Base-by-base conservation (phyloP, 2,329 filamentous ascomycete genomes). In the Clonostachys solani region DNA sequence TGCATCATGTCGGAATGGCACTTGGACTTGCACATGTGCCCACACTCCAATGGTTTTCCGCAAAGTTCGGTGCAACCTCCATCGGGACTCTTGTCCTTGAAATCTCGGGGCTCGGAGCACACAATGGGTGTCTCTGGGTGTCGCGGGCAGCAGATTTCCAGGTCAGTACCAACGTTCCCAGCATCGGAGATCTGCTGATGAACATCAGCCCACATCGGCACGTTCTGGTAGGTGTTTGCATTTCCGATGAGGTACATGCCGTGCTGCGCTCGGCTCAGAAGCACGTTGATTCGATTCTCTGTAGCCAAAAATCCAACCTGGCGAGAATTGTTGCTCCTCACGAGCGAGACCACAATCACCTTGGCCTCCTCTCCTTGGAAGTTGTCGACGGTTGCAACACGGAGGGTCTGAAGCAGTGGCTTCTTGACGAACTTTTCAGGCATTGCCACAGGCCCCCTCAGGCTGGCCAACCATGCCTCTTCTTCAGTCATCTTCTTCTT, bases 281-380 rank as follows among this genome's bases (percentile, higher is more conserved):
- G 67, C 1, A 89, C 84, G 49, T 89, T 87, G 62, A 89, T 82
- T 0, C 85, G 75, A 53, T 90, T 87, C 0, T 74, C 66, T 0
- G 81, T 84, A 23, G 67, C 75, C 2, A 92, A 67, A 49, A 91
- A 92, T 0, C 87, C 87, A 16, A 77, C 75, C 6, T 74, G 77
- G 10, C 64, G 66, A 8, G 75, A 55, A 0, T 61, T 50, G 53
- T 92, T 92, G 63, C 85, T 88, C 37, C 87, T 76, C 0, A 89
- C 85, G 0, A 92, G 67, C 0, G 83, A 87, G 0, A 91, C 68
- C 3, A 92, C 69, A 1, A 92, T 71, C 8, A 92, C 68, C 45
- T 87, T 84, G 3, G 81, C 83, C 56, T 92, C 86, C 57, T 92
- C 86, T 0, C 87, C 87, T 55, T 92, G 86, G 47, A 89, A 91